Base-by-base conservation (phyloP, 2,329 filamentous ascomycete species). In the Aspergillus pseudoglaucus region DNA sequence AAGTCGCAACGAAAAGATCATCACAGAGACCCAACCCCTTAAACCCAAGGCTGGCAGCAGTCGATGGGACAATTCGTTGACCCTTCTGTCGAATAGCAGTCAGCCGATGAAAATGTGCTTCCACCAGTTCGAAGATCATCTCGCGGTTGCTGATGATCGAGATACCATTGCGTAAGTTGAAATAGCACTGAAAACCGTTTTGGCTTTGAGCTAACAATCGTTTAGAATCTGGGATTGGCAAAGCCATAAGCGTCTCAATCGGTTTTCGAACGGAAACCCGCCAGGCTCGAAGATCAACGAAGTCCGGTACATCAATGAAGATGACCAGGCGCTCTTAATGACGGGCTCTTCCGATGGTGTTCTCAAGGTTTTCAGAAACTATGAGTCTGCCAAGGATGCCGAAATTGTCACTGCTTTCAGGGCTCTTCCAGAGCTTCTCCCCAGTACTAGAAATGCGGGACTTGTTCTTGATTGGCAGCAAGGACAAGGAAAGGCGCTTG, bases 391-490 rank as follows among this genome's bases (percentile, higher is more conserved):
- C 42, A 78, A 79, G 53, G 78, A 83, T 45, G 84, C 93, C 23
- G 87, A 95, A 69, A 80, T 98, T 25, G 90, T 94, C 3, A 90
- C 91, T 0, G 82, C 89, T 15, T 97, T 94, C 82, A 83, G 93
- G 42, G 93, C 93, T 4, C 72, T 98, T 50, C 95, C 89, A 10
- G 89, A 98, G 69, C 86, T 97, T 64, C 87, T 97, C 5, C 89
- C 90, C 3, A 95, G 88, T 66, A 95, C 91, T 60, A 86, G 90
- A 61, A 95, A 95, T 66, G 90, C 90, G 1, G 93, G 93, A 18
- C 85, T 98, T 70, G 91, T 97, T 22, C 94, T 97, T 64, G 91
- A 98, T 67, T 98, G 93, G 93, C 91, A 97, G 66, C 93, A 98
- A 71, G 90, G 94, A n/a, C 88, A 89, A 57, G 93, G 93, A 6